Evolutionary conservation across 2,329 filamentous ascomycete species (phyloP), one percentile per base, ranked within the genome.

Genomic region (Penicillium sp.): DNA sequence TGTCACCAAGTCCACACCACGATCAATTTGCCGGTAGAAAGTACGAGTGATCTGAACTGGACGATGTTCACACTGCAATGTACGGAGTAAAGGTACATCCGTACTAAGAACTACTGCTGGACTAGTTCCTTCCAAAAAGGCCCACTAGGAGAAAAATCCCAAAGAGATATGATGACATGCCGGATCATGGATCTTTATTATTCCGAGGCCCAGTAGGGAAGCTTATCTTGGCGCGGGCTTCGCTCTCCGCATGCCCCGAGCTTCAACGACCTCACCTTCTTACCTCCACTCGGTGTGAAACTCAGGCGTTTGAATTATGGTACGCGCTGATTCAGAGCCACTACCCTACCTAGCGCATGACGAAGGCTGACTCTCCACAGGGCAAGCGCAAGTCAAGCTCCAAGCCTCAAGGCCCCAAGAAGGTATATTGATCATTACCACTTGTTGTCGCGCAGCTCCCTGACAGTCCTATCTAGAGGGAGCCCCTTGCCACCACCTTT

Each of bases 381-480:
- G 93, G 93, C 59, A 97, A 97, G 82, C 90, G 93, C 74, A 97
- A 84, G 83, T 89, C 89, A 24, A 88, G 91, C 50, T 83, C 86
- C 69, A 92, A 92, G 79, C 90, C 90, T 14, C 83, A 86, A 72
- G 90, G 88, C 59, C 87, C 89, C 24, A 94, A 90, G 77, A 96
- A 87, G 87, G 90, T 90, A 77, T 62, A 72, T 60, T 45, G 38
- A 22, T 44, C 18, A 43, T 8, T 16, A 38, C 53, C 31, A 54
- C 18, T 11, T n/a, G 46, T 34, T 31, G 38, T 56, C 16, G 34
- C 24, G 44, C 18, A 18, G 53, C 77, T 4, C 3, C 22, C 45
- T 53, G 44, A 53, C 29, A n/a, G 14, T 29, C 9, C 4, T n/a
- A 31, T 1, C 34, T n/a, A 53, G 76, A 74, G 70, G 64, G 77